These are phyloP conservation scores for Dichomitus squalens DNA, from an alignment of 1,284 basidiomycete species.

Conservation along the genomic window DNA sequence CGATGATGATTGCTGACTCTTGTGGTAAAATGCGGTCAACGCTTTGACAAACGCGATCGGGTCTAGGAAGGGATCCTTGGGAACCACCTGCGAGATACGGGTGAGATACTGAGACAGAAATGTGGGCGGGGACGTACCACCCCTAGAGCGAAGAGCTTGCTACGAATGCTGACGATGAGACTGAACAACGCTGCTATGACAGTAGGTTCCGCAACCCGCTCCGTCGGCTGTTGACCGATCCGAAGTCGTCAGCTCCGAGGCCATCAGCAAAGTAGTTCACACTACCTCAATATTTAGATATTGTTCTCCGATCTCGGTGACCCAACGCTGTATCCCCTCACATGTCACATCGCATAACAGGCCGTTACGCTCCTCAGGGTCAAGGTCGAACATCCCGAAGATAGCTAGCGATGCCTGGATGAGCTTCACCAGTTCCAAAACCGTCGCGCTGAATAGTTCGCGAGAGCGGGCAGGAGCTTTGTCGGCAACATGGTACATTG, in stretches of 20 bases:
- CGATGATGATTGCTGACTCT: constrained; percentile 27
- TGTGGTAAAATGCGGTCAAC: constrained; percentile 29
- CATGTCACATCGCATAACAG: constrained; percentile 75
- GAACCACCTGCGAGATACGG: constrained; percentile 43
- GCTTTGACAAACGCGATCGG: constrained; percentile 51
- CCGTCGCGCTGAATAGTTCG: constrained; percentile 55
- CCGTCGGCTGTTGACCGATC: constrained; percentile 53
- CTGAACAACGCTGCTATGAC: constrained; percentile 70
- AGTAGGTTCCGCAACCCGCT: constrained; percentile 70
- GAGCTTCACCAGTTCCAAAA: constrained; percentile 74
- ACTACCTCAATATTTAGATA: constrained; percentile 63
- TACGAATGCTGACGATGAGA: constrained; percentile 64
- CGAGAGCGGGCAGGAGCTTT: constrained; percentile 31
- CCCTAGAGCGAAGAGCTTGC: constrained; percentile 61
- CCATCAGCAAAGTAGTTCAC: not conserved
- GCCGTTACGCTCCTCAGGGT: constrained; percentile 54
- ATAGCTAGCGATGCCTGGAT: constrained; percentile 69
- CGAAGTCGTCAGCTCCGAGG: not conserved
- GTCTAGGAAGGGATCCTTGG: constrained; percentile 78
- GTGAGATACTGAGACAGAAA: constrained; percentile 3
- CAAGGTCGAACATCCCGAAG: constrained; percentile 62
- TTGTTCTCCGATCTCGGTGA: constrained; percentile 60
- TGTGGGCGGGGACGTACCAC: constrained; percentile 40
- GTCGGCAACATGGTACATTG: constrained; percentile 64
- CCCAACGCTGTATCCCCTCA: constrained; percentile 69